A percentile compares a stretch with the other conserved stretches of the same genome.
These are phyloP conservation scores for Sutorius australiensis DNA, from an alignment of 768 basidiomycete genomes.

Conservation along the genomic window DNA sequence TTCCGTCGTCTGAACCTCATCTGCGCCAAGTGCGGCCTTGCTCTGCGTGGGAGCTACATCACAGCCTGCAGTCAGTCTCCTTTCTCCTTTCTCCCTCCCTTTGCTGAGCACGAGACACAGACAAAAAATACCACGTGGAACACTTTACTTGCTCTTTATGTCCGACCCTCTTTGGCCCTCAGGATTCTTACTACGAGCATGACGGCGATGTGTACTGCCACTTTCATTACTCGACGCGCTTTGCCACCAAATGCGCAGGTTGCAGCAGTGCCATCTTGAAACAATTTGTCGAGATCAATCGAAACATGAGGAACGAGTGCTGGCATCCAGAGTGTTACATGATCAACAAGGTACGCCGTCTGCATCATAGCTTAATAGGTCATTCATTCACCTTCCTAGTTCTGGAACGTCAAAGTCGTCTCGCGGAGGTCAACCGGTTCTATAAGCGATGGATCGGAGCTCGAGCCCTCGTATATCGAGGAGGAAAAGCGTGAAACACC, in stretches of 20 bases:
- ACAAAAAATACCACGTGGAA: slow-evolving; percentile 98
- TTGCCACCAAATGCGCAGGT: slow-evolving; percentile 97
- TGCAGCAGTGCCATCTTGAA: slow-evolving; percentile 97
- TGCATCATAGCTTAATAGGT: background rate
- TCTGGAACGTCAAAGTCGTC: slow-evolving; percentile 97
- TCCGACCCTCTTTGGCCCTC: slow-evolving; percentile 92
- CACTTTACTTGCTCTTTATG: slow-evolving; percentile 99
- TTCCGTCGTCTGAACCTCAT: slow-evolving; percentile 94
- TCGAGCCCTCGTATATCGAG: slow-evolving; percentile 56
- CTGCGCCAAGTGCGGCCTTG: slow-evolving; percentile 93
- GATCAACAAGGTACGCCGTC: slow-evolving; percentile 86
- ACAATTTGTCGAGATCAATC: slow-evolving; percentile 99
- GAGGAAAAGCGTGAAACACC: slow-evolving; percentile 83
- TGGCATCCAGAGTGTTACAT: slow-evolving; percentile 99
- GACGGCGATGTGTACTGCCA: slow-evolving; percentile 98
- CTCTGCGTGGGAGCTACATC: slow-evolving; percentile 95
- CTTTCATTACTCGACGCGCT: slow-evolving; percentile 98
- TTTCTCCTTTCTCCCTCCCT: background rate
- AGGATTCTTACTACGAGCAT: slow-evolving; percentile 99
- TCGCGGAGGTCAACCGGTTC: slow-evolving; percentile 67
- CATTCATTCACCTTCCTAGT: slow-evolving; percentile 45
- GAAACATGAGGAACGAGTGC: slow-evolving; percentile 97
- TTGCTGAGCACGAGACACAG: slow-evolving; percentile 40
- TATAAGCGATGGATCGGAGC: slow-evolving; percentile 49
- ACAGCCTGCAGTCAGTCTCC: slow-evolving; percentile 88